Conservation (phyloP, 2,329 filamentous ascomycete genomes). For the Xylariaceae sp. region DNA sequence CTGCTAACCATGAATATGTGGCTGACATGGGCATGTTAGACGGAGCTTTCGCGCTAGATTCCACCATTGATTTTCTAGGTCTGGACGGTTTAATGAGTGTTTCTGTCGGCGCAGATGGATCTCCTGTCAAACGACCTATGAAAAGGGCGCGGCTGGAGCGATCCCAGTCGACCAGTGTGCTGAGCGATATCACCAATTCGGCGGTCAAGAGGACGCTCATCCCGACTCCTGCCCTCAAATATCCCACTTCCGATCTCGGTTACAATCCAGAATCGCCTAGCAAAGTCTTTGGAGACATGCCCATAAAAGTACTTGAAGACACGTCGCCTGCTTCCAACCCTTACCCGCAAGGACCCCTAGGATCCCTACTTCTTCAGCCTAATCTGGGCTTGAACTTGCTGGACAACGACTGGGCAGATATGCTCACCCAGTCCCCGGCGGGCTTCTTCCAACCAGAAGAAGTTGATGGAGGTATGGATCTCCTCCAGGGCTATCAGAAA, state of each 20-base stretch:
- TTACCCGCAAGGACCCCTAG: constrained; percentile 38
- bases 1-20: too few species aligned
- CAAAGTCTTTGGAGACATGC: too few species aligned
- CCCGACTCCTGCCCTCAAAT: constrained; percentile 49
- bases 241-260: constrained; percentile 38
- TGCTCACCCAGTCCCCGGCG: constrained; percentile 50
- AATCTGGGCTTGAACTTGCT: constrained; percentile 30
- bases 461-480: constrained; percentile 60
- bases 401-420: constrained; percentile 40
- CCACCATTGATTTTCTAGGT: too few species aligned
- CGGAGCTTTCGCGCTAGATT: too few species aligned
- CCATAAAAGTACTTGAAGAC: constrained; percentile 51
- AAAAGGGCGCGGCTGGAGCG: constrained; percentile 61
- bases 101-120: too few species aligned
- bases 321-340: constrained; percentile 55
- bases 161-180: constrained; percentile 57
- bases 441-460: constrained; percentile 59
- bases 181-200: constrained; percentile 57
- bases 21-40: too few species aligned
- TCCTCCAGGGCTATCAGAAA: constrained; percentile 71
- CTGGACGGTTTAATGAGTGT: too few species aligned
- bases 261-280: constrained; percentile 51
- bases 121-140: constrained; percentile 61
- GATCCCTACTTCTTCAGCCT: too few species aligned
- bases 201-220: constrained; percentile 48